Conservation (phyloP, 1,284 basidiomycete species). For the Pseudozyma hubeiensis region DNA sequence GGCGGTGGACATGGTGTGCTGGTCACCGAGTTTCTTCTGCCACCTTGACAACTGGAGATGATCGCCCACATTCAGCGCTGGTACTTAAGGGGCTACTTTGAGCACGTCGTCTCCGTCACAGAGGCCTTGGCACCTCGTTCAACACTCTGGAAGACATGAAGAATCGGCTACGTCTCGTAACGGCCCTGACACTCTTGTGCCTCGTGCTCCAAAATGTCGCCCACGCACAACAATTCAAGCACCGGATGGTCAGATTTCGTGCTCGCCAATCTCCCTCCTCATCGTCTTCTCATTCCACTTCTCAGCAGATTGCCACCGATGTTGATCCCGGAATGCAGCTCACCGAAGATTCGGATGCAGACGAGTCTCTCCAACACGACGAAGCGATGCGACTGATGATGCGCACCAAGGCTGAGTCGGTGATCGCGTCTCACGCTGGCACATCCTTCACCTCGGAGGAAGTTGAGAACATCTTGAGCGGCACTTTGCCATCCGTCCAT, state of each 20-base stretch:
- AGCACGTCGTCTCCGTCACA: neutral
- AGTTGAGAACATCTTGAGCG: slow-evolving; percentile 22
- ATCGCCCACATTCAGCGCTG: neutral
- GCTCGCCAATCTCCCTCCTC: slow-evolving; percentile 1
- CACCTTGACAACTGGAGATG: no score
- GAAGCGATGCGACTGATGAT: slow-evolving; percentile 33
- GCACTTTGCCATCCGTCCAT: slow-evolving; percentile 13
- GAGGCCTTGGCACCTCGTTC: neutral
- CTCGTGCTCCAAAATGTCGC: neutral
- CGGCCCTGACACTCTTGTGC: neutral
- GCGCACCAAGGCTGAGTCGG: slow-evolving; percentile 25
- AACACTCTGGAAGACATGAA: neutral
- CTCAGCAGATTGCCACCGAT: neutral
- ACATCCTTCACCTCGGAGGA: slow-evolving; percentile 7
- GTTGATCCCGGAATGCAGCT: slow-evolving; percentile 17
- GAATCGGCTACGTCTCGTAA: slow-evolving; percentile 2
- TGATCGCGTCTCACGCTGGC: slow-evolving; percentile 23
- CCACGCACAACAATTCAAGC: neutral
- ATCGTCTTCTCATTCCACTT: neutral
- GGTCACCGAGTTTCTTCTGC: no score
- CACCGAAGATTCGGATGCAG: slow-evolving; percentile 19
- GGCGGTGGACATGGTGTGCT: neutral
- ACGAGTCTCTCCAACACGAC: slow-evolving; percentile 6
- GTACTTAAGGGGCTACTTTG: neutral
- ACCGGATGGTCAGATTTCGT: slow-evolving; percentile 12